Conservation (phyloP, 805 yeast species). For the Lipomyces lipofer region DNA sequence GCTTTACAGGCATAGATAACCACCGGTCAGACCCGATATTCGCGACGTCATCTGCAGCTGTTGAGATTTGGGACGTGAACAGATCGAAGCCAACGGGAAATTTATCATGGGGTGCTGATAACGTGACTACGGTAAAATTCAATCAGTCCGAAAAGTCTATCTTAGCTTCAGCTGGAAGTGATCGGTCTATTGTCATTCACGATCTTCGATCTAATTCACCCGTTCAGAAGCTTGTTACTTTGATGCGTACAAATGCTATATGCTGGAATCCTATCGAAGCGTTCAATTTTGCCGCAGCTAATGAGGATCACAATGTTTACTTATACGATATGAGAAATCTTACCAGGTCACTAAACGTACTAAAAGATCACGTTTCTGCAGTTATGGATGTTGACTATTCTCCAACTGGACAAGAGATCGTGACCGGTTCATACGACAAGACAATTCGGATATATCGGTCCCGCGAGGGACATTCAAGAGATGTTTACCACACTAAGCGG, state of each 20-base stretch:
- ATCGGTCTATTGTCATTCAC: conserved; percentile 84
- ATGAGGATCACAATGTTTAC: conserved; percentile 93
- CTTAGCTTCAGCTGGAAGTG: conserved; percentile 86
- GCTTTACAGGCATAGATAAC: conserved; percentile 83
- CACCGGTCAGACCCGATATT: conserved; percentile 72
- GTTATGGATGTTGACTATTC: conserved; percentile 92
- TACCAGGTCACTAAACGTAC: conserved; percentile 76
- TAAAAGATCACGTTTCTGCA: conserved; percentile 94
- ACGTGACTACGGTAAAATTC: conserved; percentile 76
- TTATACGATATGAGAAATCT: conserved; percentile 96
- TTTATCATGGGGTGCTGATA: conserved; percentile 96
- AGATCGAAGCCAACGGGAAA: conserved; percentile 76
- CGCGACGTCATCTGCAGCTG: conserved; percentile 88
- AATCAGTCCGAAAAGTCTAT: conserved; percentile 88
- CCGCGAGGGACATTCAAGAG: conserved; percentile 88
- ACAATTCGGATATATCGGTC: conserved; percentile 79
- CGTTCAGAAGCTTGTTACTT: conserved; percentile 82
- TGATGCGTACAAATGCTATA: conserved; percentile 78
- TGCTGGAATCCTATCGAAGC: conserved; percentile 99
- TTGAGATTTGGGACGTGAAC: conserved; percentile 88
- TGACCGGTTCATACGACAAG: conserved; percentile 92
- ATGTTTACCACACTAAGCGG: conserved; percentile 92
- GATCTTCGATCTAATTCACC: conserved; percentile 91
- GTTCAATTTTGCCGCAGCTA: conserved; percentile 84
- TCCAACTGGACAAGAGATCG: conserved; percentile 96